These are phyloP conservation scores for Metahyphopichia silvanorum DNA, from an alignment of 805 yeast genomes.

Conservation along the genomic window DNA sequence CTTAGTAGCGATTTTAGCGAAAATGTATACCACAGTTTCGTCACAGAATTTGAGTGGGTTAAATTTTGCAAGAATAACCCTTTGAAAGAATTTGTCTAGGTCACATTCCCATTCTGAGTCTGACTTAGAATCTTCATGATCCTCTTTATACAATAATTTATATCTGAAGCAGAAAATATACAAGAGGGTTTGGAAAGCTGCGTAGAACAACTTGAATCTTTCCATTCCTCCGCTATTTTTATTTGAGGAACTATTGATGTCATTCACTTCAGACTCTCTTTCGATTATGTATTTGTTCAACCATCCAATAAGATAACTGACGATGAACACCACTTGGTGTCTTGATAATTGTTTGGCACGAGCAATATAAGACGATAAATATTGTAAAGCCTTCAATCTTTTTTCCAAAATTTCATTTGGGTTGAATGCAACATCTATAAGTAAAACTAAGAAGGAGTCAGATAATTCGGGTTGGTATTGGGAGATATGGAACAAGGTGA, in stretches of 20 bases:
- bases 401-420: conserved; percentile 66
- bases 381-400: conserved; percentile 87
- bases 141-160: conserved; percentile 45
- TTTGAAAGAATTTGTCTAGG: conserved; percentile 81
- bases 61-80: conserved; percentile 81
- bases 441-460: conserved; percentile 77
- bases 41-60: conserved; percentile 93
- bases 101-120: conserved; percentile 69
- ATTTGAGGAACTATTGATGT: conserved; percentile 16
- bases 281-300: conserved; percentile 75
- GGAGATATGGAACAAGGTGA: conserved; percentile 72
- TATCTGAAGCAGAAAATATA: conserved; percentile 92
- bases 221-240: conserved; percentile 71
- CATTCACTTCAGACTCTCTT: conserved; percentile 78
- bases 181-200: conserved; percentile 84
- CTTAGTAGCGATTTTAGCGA: conserved; percentile 88
- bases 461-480: conserved; percentile 80
- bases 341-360: conserved; percentile 72
- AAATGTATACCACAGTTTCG: conserved; percentile 88
- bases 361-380: conserved; percentile 85
- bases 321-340: conserved; percentile 74
- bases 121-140: conserved; percentile 2
- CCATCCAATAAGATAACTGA: conserved; percentile 84
- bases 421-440: conserved; percentile 80
- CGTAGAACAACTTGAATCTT: conserved; percentile 82